Evolutionary conservation across 495 filamentous ascomycete species (phyloP).

Genomic region (Hypomontagnella submonticulosa): DNA sequence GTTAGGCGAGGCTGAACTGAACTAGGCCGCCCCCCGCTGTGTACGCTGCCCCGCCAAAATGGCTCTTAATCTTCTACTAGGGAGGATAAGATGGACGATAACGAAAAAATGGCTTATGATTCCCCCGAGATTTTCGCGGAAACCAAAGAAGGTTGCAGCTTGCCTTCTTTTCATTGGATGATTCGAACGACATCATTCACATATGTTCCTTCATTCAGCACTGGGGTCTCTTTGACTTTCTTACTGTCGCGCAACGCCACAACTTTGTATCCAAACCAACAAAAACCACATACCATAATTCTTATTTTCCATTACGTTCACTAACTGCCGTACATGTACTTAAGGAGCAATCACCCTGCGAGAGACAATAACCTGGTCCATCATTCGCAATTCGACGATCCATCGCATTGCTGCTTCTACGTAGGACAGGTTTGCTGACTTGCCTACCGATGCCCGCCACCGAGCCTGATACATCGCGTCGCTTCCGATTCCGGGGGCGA

Average conservation of each 20-base stretch:
- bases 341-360: too few species aligned
- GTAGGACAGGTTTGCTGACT: slow-evolving; percentile 37
- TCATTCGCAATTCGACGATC: slow-evolving; percentile 16
- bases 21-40: slow-evolving; percentile 25
- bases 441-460: slow-evolving; percentile 61
- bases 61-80: background rate
- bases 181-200: slow-evolving; percentile 41
- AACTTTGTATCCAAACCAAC: slow-evolving; percentile 7
- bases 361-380: too few species aligned
- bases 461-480: slow-evolving; percentile 55
- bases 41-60: slow-evolving; percentile 27
- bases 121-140: slow-evolving; percentile 42
- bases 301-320: background rate
- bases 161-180: slow-evolving; percentile 29
- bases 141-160: slow-evolving; percentile 22
- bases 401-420: slow-evolving; percentile 39
- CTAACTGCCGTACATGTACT: background rate
- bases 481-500: slow-evolving; percentile 56
- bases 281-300: slow-evolving; percentile 1
- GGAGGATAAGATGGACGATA: background rate
- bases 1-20: too few species aligned
- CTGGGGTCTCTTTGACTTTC: slow-evolving; percentile 25
- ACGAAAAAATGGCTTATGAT: slow-evolving; percentile 23
- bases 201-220: slow-evolving; percentile 25
- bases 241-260: slow-evolving; percentile 2